These are phyloP conservation scores for Rhamnella rubrinervis DNA, from an alignment of 331 rosid genomes.

Conservation along the genomic window DNA sequence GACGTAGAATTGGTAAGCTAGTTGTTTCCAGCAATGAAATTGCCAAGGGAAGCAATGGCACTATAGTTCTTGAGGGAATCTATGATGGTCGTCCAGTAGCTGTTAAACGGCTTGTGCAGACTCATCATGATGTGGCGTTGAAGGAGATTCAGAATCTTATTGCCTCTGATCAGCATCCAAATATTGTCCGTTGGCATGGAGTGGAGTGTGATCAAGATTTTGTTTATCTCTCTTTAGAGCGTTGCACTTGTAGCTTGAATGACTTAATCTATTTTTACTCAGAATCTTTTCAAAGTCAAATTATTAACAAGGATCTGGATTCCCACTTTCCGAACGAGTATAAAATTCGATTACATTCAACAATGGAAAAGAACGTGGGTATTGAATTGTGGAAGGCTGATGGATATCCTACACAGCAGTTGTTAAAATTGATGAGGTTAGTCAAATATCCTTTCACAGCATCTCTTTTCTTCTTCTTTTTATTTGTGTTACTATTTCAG, in stretches of 20 bases:
- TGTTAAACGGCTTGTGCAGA: constrained; percentile 45
- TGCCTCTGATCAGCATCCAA: constrained; percentile 48
- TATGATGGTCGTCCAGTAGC: constrained; percentile 43
- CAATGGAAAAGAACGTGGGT: constrained; percentile 24
- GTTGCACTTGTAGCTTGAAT: constrained; percentile 40
- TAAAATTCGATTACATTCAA: constrained; percentile 16
- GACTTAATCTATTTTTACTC: constrained; percentile 33
- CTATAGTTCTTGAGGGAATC: constrained; percentile 39
- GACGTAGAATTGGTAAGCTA: constrained; percentile 37
- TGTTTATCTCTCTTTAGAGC: constrained; percentile 43
- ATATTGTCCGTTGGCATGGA: constrained; percentile 46
- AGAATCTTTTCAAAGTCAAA: constrained; percentile 28
- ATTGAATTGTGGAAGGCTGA: constrained; percentile 39
- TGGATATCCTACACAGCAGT: constrained; percentile 37
- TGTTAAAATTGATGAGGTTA: constrained; percentile 43
- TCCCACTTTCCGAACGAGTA: constrained; percentile 16
- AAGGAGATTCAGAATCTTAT: constrained; percentile 49
- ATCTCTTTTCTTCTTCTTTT: not conserved
- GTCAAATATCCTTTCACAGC: constrained; percentile 14
- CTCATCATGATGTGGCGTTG: constrained; percentile 41
- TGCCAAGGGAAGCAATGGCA: constrained; percentile 47
- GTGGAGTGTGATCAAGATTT: constrained; percentile 46
- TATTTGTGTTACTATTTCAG: not conserved
- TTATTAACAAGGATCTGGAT: constrained; percentile 14
- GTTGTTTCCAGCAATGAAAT: constrained; percentile 32